Percentiles rank a stretch among this genome's conserved stretches.
Evolutionary conservation across 495 filamentous ascomycete species (phyloP).

Genomic region (Annulohypoxylon maeteangense): DNA sequence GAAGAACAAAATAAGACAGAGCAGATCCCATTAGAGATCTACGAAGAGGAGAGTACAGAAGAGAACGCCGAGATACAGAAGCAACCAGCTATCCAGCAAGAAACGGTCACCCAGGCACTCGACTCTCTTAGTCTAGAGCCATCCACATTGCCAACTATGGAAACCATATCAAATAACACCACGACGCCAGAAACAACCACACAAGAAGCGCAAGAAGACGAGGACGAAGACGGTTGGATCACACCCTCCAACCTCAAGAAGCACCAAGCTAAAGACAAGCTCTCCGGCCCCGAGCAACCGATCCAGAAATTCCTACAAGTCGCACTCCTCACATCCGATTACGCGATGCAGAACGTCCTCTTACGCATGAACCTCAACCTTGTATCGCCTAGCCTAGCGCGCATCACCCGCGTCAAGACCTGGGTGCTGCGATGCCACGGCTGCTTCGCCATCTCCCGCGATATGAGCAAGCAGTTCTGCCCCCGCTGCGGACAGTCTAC

Average conservation of each 20-base stretch:
- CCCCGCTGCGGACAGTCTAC: slow-evolving; percentile 88
- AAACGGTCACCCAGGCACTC: slow-evolving; percentile 38
- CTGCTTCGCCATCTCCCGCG: slow-evolving; percentile 86
- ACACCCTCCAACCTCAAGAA: slow-evolving; percentile 92
- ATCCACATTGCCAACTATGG: slow-evolving; percentile 21
- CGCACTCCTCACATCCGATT: slow-evolving; percentile 91
- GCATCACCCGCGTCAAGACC: slow-evolving; percentile 81
- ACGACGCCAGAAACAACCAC: slow-evolving; percentile 35
- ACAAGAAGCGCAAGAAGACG: slow-evolving; percentile 53
- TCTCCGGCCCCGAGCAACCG: slow-evolving; percentile 53
- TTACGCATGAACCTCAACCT: slow-evolving; percentile 95
- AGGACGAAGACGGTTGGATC: slow-evolving; percentile 85
- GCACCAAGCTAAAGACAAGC: slow-evolving; percentile 72
- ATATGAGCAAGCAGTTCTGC: slow-evolving; percentile 93
- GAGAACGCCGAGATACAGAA: slow-evolving; percentile 22
- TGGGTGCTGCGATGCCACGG: slow-evolving; percentile 94
- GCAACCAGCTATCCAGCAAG: slow-evolving; percentile 38
- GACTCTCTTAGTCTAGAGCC: slow-evolving; percentile 43
- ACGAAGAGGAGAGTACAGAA: slow-evolving; percentile 15
- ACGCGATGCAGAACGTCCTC: slow-evolving; percentile 95
- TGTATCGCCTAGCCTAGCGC: slow-evolving; percentile 77
- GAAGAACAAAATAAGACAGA: neutral
- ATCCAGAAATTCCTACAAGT: slow-evolving; percentile 76
- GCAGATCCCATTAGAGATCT: slow-evolving; percentile 5
- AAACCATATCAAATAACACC: slow-evolving; percentile 23